Evolutionary conservation across 257 asterid species (phyloP), one percentile per base, ranked within the genome.

Genomic region (Solanum etuberosum): DNA sequence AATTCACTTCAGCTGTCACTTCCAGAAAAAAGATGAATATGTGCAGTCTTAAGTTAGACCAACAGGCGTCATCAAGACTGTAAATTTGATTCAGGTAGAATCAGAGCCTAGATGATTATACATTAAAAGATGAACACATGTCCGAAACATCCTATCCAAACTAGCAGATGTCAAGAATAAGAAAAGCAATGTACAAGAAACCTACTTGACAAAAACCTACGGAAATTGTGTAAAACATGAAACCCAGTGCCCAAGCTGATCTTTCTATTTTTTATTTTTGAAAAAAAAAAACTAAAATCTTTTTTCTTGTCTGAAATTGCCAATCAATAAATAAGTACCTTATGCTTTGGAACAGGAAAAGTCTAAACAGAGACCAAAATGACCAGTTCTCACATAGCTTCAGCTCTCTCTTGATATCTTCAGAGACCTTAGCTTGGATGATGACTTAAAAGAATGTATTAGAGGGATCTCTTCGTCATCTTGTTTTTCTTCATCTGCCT

Each of bases 371-470:
- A 76, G 89, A n/a, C 90, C 88, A 87, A 93, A 89, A 31, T 91
- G 91, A 85, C 87, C 92, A 38, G 92, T 85, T 83, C 57, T 92
- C 34, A 90, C 48, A 84, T 83, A 92, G 86, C 88, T 86, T 86
- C 89, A 87, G 31, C 87, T 89, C 85, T 91, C 95, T 91, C 90
- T 92, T 15, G 99, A 89, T 83, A 92, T 72, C 91, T 86, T 92
- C 86, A 94, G 86, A 40, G 97, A 92, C 93, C 94, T 92, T 12
- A 96, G 94, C 91, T 95, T 96, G 78, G 99, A 88, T 27, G 97
- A 91, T 71, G 96, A 90, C 90, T 90, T 91, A 32, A 94, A 42
- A 67, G 99, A 92, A 86, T 88, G 92, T 84, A 93, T 92, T 91
- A 95, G 87, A 84, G 98, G 97, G 15, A 89, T 93, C 34, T 93